phyloP scores from a whole-genome alignment of 169 alveolate genomes.

The Amoebophrya sp. region DNA sequence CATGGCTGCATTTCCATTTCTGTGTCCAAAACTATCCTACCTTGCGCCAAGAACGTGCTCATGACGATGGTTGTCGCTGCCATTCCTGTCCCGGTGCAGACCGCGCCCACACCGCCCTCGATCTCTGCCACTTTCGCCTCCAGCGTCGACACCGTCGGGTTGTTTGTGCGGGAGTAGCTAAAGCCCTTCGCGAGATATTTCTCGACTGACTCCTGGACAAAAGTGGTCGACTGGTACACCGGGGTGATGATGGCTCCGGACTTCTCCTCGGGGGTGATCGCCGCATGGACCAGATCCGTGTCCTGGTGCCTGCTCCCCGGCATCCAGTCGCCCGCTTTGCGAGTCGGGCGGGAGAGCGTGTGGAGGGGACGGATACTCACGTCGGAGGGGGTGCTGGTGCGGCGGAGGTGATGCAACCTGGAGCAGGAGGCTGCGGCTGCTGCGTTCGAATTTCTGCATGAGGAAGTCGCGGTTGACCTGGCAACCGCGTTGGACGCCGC shows the following conservation, averaged over 20 bases:
- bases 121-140: slow-evolving; percentile 54
- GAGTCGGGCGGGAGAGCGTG: neutral
- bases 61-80: slow-evolving; percentile 56
- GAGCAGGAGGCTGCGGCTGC: no score
- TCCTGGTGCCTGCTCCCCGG: slow-evolving; percentile 11
- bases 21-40: neutral
- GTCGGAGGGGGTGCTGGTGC: no score
- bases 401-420: no score
- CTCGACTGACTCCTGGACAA: slow-evolving; percentile 51
- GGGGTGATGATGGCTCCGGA: slow-evolving; percentile 60
- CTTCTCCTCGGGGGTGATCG: slow-evolving; percentile 34
- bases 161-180: slow-evolving; percentile 56
- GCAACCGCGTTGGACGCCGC: no score
- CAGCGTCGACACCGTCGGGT: slow-evolving; percentile 56
- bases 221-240: slow-evolving; percentile 56
- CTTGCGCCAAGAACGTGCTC: slow-evolving; percentile 41
- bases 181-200: slow-evolving; percentile 51
- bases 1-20: neutral
- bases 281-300: slow-evolving; percentile 43
- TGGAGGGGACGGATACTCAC: no score
- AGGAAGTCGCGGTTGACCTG: no score
- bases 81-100: slow-evolving; percentile 55
- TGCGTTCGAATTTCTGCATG: no score
- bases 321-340: slow-evolving; percentile 38
- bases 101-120: slow-evolving; percentile 54